Conservation (phyloP, 2,329 filamentous ascomycete genomes). For the Dactylellina haptotyla region DNA sequence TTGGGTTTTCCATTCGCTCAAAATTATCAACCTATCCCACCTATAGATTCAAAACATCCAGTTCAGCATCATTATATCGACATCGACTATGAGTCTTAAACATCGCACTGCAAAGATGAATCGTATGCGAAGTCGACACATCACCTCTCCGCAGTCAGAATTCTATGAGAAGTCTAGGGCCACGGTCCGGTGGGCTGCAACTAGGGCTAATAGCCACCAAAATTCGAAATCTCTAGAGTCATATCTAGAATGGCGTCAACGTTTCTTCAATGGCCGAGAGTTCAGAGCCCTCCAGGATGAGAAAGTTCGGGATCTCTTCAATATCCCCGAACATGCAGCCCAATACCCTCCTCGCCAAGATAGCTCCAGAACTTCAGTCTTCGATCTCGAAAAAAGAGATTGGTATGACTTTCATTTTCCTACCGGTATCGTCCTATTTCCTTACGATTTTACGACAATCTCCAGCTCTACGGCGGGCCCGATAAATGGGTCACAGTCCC, state of each 20-base stretch:
- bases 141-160: background rate
- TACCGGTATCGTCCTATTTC: conserved; percentile 38
- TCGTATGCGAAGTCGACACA: too few relatives aligned
- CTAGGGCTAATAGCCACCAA: background rate
- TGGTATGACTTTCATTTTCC: conserved; percentile 51
- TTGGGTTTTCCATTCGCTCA: too few relatives aligned
- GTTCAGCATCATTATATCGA: too few relatives aligned
- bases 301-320: conserved; percentile 43
- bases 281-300: conserved; percentile 28
- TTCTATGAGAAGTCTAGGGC: background rate
- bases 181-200: background rate
- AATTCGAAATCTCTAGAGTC: conserved; percentile 10
- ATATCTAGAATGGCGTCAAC: conserved; percentile 19
- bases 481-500: background rate
- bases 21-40: too few relatives aligned
- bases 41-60: too few relatives aligned
- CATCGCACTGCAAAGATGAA: too few relatives aligned
- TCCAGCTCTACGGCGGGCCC: background rate
- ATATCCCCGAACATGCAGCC: conserved; percentile 12
- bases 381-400: conserved; percentile 22
- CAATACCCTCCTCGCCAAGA: conserved; percentile 36
- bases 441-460: conserved; percentile 24
- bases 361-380: conserved; percentile 5
- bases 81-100: too few relatives aligned
- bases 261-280: conserved; percentile 24